A percentile compares a stretch with the other conserved stretches of the same genome.
Conservation (phyloP, 257 asterid species). For the Thymus quinquecostatus region DNA sequence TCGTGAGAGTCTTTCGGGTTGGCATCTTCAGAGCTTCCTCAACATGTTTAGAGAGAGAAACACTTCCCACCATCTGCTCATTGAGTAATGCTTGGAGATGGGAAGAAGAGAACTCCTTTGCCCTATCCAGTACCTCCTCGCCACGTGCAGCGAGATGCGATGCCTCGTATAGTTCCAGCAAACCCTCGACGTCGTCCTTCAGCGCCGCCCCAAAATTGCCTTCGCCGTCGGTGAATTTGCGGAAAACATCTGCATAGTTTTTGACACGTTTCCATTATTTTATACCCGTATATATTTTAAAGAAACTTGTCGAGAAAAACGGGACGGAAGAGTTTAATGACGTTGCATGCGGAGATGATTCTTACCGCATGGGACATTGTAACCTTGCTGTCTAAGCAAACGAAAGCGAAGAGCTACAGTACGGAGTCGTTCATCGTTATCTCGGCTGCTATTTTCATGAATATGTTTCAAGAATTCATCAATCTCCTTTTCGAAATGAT, state of each 20-base stretch:
- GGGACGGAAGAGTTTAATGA: no score
- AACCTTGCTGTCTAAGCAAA: slow-evolving; percentile 26
- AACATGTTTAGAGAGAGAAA: background rate
- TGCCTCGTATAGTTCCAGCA: slow-evolving; percentile 17
- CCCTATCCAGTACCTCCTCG: slow-evolving; percentile 10
- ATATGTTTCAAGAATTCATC: background rate
- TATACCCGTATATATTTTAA: no score
- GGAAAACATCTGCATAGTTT: no score
- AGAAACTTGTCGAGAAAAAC: no score
- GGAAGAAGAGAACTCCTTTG: slow-evolving; percentile 6
- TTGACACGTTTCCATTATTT: no score
- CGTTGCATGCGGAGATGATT: no score
- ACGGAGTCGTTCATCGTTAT: background rate
- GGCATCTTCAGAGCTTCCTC: background rate
- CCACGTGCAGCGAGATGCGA: background rate
- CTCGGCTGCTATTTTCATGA: background rate
- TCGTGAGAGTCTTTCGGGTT: slow-evolving; percentile 1
- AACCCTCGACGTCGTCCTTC: background rate
- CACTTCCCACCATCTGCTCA: background rate
- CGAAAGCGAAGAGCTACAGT: slow-evolving; percentile 16
- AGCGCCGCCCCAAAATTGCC: background rate
- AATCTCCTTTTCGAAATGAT: slow-evolving; percentile 17
- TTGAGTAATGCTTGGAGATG: background rate
- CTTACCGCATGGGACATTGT: slow-evolving; percentile 10
- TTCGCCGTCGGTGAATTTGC: background rate